phyloP scores from a whole-genome alignment of 2,329 filamentous ascomycete species.

The Chaetomium sp. region DNA sequence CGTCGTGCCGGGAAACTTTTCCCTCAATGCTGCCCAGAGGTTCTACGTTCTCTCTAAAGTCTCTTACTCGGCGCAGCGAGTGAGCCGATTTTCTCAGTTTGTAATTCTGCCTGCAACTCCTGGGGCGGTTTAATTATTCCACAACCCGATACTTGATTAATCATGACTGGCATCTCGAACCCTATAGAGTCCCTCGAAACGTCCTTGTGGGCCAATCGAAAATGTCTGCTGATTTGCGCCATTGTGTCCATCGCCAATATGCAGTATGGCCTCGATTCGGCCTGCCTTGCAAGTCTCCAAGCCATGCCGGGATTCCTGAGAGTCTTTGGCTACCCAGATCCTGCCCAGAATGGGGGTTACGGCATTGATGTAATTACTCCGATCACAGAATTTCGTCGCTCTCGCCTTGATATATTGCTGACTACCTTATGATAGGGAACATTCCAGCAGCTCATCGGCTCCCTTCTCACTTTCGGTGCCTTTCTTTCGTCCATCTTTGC shows the following conservation, averaged over 20 bases:
- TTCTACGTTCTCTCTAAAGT: no score
- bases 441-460: conserved; percentile 48
- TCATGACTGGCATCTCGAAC: not conserved
- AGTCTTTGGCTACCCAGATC: conserved; percentile 44
- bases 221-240: conserved; percentile 41
- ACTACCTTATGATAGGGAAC: conserved; percentile 30
- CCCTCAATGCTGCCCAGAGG: no score
- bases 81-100: no score
- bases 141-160: not conserved
- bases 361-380: conserved; percentile 32
- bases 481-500: conserved; percentile 44
- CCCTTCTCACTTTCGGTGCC: conserved; percentile 43
- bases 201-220: conserved; percentile 35
- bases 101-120: no score
- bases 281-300: conserved; percentile 39
- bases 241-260: conserved; percentile 43
- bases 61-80: no score
- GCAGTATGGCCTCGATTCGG: conserved; percentile 46
- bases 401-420: conserved; percentile 9
- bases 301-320: conserved; percentile 46
- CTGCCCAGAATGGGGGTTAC: conserved; percentile 31
- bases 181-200: conserved; percentile 26
- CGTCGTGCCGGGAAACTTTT: no score
- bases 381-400: not conserved
- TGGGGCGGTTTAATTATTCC: no score